These are phyloP conservation scores for Xylariaceae sp. DNA, from an alignment of 2,329 filamentous ascomycete species.

Conservation along the genomic window DNA sequence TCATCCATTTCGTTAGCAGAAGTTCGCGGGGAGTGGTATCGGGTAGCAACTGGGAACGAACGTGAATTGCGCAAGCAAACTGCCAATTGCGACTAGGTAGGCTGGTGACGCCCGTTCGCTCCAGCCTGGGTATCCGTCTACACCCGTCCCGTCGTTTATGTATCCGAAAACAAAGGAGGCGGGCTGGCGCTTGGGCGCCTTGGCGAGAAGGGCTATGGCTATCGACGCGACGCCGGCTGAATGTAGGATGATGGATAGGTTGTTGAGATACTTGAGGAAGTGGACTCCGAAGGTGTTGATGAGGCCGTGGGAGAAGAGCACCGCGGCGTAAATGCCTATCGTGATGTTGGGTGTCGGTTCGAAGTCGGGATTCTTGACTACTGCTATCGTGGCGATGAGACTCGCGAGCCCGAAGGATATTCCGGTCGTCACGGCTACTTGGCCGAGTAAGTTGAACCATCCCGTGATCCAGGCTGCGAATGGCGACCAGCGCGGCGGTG, in stretches of 20 bases:
- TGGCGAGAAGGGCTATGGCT: constrained; percentile 51
- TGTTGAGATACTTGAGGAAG: constrained; percentile 52
- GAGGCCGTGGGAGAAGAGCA: constrained; percentile 49
- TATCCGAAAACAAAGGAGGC: constrained; percentile 51
- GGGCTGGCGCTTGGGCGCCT: constrained; percentile 50
- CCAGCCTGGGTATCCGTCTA: constrained; percentile 43
- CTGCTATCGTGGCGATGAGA: constrained; percentile 35
- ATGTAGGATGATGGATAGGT: constrained; percentile 50
- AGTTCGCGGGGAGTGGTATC: neutral
- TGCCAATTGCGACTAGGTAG: constrained; percentile 50
- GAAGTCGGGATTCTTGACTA: constrained; percentile 35
- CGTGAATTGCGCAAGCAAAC: constrained; percentile 47
- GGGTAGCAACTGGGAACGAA: neutral
- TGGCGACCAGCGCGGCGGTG: constrained; percentile 39
- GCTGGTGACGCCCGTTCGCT: constrained; percentile 46
- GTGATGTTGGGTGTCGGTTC: constrained; percentile 42
- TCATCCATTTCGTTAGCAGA: neutral
- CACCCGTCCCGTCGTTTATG: constrained; percentile 49
- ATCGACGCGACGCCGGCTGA: constrained; percentile 47
- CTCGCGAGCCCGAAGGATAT: constrained; percentile 39
- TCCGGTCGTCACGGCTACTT: constrained; percentile 40
- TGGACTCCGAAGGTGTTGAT: constrained; percentile 55
- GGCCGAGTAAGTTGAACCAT: constrained; percentile 40
- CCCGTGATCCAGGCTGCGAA: constrained; percentile 39
- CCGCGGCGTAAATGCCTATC: constrained; percentile 55